phyloP scores from a whole-genome alignment of 2,329 filamentous ascomycete species.

The Scedosporium minutisporum region DNA sequence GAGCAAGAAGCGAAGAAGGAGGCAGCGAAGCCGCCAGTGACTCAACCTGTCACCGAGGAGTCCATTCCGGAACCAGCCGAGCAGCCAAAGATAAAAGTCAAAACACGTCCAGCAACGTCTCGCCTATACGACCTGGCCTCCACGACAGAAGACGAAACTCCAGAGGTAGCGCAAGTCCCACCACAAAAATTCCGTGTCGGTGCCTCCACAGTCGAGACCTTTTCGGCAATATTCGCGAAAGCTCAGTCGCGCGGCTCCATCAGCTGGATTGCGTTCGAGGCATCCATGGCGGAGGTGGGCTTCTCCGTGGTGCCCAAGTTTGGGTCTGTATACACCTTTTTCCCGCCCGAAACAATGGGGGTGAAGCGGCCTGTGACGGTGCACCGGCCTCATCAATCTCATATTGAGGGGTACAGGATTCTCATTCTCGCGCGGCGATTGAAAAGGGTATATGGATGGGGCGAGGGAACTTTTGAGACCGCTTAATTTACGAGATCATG shows the following conservation, averaged over 20 bases:
- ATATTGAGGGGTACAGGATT: slow-evolving; percentile 22
- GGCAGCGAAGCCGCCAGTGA: slow-evolving; percentile 10
- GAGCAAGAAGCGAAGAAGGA: slow-evolving; percentile 11
- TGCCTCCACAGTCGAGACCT: slow-evolving; percentile 25
- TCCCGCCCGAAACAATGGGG: slow-evolving; percentile 17
- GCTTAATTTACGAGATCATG: background rate
- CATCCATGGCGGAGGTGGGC: slow-evolving; percentile 29
- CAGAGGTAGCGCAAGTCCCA: slow-evolving; percentile 2
- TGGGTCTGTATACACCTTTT: slow-evolving; percentile 32
- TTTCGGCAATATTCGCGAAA: slow-evolving; percentile 23
- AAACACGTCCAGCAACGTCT: slow-evolving; percentile 29
- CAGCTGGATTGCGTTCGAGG: slow-evolving; percentile 26
- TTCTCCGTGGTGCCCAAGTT: slow-evolving; percentile 30
- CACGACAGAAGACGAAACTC: background rate
- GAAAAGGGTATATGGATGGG: slow-evolving; percentile 26
- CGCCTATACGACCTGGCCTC: slow-evolving; percentile 22
- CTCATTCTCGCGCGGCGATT: slow-evolving; percentile 20
- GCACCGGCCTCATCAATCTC: slow-evolving; percentile 26
- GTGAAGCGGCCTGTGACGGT: slow-evolving; percentile 21
- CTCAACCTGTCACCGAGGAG: slow-evolving; percentile 12
- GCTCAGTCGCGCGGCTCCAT: slow-evolving; percentile 20
- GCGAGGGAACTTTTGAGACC: slow-evolving; percentile 18
- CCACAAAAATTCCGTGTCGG: slow-evolving; percentile 24
- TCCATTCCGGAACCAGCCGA: slow-evolving; percentile 18
- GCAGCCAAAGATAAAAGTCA: slow-evolving; percentile 30